Conservation (phyloP, 2,329 filamentous ascomycete species). For the Iodosphaeria phyllophila region DNA sequence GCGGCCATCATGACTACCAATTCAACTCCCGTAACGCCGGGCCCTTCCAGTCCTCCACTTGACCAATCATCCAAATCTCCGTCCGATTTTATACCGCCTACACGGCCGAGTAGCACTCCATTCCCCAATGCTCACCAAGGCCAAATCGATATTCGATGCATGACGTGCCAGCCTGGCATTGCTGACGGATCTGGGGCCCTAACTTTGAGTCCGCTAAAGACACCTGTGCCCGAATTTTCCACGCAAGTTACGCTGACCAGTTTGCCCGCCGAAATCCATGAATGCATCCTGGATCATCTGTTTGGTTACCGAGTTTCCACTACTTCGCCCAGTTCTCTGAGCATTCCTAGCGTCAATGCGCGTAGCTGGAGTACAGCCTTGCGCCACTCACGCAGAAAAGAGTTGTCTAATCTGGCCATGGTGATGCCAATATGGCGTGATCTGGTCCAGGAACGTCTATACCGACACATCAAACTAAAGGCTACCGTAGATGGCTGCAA, state of each 20-base stretch:
- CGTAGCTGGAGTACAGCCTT: slow-evolving; percentile 46
- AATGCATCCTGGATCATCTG: slow-evolving; percentile 51
- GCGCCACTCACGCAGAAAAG: slow-evolving; percentile 46
- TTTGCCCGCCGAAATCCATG: slow-evolving; percentile 52
- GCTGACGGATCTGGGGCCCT: slow-evolving; percentile 11
- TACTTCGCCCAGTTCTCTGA: slow-evolving; percentile 33
- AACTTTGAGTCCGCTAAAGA: slow-evolving; percentile 9
- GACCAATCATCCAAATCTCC: slow-evolving; percentile 26
- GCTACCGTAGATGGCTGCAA: slow-evolving; percentile 45
- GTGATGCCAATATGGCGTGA: slow-evolving; percentile 44
- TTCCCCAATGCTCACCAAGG: slow-evolving; percentile 36
- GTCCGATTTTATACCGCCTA: slow-evolving; percentile 27
- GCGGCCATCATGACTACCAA: slow-evolving; percentile 25
- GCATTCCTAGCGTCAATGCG: slow-evolving; percentile 28
- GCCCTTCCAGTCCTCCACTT: slow-evolving; percentile 30
- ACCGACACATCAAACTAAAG: slow-evolving; percentile 59
- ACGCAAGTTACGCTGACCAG: slow-evolving; percentile 23
- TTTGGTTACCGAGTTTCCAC: slow-evolving; percentile 50
- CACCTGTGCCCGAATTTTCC: slow-evolving; percentile 9
- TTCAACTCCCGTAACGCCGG: slow-evolving; percentile 36
- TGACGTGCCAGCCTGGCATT: slow-evolving; percentile 18
- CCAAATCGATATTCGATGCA: slow-evolving; percentile 21
- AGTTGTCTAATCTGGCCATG: slow-evolving; percentile 46
- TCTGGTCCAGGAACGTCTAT: slow-evolving; percentile 53
- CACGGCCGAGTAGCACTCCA: slow-evolving; percentile 39